Conservation (phyloP, 2,329 filamentous ascomycete genomes). For the Fusarium sp. region DNA sequence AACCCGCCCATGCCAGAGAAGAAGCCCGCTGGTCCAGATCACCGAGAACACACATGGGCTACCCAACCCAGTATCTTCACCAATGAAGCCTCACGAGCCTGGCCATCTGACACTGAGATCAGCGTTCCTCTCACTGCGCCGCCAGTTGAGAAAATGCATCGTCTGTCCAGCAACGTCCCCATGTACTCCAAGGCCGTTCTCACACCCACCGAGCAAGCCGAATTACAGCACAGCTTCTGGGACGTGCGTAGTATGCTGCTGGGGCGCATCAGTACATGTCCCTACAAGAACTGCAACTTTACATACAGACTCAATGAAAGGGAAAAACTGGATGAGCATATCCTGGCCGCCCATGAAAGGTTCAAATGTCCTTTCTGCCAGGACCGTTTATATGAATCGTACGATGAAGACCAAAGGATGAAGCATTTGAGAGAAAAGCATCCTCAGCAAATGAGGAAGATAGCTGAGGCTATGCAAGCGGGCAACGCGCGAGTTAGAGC, state of each 20-base stretch:
- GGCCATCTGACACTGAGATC: conserved; percentile 13
- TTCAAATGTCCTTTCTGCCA: conserved; percentile 53
- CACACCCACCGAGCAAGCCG: conserved; percentile 55
- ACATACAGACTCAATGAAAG: conserved; percentile 47
- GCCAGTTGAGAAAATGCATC: conserved; percentile 52
- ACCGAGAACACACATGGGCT: conserved; percentile 36
- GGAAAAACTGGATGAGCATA: conserved; percentile 50
- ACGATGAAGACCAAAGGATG: conserved; percentile 40
- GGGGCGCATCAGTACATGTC: conserved; percentile 52
- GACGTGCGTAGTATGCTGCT: conserved; percentile 20
- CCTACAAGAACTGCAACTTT: conserved; percentile 52
- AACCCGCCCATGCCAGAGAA: background rate
- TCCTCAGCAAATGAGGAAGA: conserved; percentile 29
- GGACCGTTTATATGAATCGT: conserved; percentile 47
- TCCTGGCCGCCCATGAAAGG: conserved; percentile 49
- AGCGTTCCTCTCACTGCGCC: conserved; percentile 37
- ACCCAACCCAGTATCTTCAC: conserved; percentile 41
- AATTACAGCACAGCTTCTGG: conserved; percentile 45
- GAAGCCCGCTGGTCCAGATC: background rate
- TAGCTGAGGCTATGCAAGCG: background rate
- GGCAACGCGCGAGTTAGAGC: background rate
- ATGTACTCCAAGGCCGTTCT: conserved; percentile 52
- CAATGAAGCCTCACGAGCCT: background rate
- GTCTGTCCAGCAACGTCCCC: conserved; percentile 50
- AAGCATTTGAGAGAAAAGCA: conserved; percentile 50